Base-by-base conservation (phyloP, 768 basidiomycete genomes). In the Lactarius deliciosus region DNA sequence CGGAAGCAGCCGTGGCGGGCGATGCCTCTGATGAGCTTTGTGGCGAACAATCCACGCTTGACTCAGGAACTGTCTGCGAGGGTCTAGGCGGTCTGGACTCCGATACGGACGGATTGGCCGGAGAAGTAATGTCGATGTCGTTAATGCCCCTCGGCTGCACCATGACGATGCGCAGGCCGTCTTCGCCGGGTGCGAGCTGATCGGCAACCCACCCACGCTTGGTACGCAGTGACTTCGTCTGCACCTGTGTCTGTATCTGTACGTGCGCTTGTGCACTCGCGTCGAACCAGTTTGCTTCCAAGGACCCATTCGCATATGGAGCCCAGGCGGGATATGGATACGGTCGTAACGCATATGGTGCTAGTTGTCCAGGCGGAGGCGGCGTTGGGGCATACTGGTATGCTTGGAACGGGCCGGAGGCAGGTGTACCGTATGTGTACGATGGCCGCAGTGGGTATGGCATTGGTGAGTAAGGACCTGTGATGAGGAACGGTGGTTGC, bases 381-480 rank as follows among this genome's bases (percentile, higher is more conserved):
- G 64, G 16, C 60, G 60, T 13, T 50, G 50, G 22, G 13, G 22
- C 53, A 50, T 64, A 54, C 50, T 68, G 66, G 20, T 60, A 64
- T 22, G 57, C 25, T 56, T 59, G 66, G 5, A 60, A 64, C n/a
- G 57, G 53, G 16, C 50, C 7, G 2, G 66, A 58, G 1, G 54
- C 28, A 20, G 55, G 30, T 18, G 67, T n/a, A 16, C 69, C 57
- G 34, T 58, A 65, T 4, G 69, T 43, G 22, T 63, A 70, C 22
- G 63, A 68, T 47, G 63, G 69, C 53, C 58, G 67, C 60, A 65
- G 57, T 6, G 72, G 54, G 50, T 75, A 74, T 6, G 73, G 64
- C 56, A 73, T 73, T 54, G 72, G 73, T 0, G 73, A 70, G 57
- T 73, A 74, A 6, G 72, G 72, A 7, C 70, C 63, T 8, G 73